phyloP scores from a whole-genome alignment of 352 stramenopile species.

The Phytopythium helicoides region DNA sequence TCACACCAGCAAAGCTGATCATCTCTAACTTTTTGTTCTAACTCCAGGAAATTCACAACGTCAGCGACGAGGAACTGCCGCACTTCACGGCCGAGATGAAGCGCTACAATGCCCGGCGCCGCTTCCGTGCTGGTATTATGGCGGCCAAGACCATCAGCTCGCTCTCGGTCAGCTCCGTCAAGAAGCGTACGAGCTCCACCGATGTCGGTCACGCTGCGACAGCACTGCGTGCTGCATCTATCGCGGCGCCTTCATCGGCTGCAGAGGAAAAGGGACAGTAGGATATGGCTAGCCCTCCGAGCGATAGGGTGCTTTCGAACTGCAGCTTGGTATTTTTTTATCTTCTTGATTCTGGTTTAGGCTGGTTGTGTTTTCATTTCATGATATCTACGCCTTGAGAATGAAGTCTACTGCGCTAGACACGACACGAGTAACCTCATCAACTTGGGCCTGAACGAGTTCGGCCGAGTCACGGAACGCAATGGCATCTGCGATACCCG shows the following conservation, averaged over 20 bases:
- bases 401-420: conserved; percentile 31
- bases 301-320: no score
- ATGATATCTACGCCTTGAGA: conserved; percentile 3
- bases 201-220: conserved; percentile 31
- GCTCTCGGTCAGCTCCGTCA: conserved; percentile 29
- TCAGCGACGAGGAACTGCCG: conserved; percentile 73
- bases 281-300: no score
- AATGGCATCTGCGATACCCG: conserved; percentile 41
- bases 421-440: conserved; percentile 40
- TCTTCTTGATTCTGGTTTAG: no score
- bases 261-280: conserved; percentile 6
- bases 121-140: conserved; percentile 82
- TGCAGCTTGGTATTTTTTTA: no score
- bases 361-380: no score
- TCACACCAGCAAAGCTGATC: background rate
- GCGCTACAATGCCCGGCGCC: conserved; percentile 79
- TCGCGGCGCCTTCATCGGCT: background rate
- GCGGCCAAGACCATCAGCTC: conserved; percentile 67
- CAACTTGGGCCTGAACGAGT: conserved; percentile 37
- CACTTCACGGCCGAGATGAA: conserved; percentile 91
- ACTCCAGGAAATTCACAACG: conserved; percentile 52
- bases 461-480: conserved; percentile 31
- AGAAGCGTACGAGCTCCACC: conserved; percentile 40
- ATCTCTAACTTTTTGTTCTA: conserved; percentile 1
- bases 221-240: conserved; percentile 5